Base-by-base conservation (phyloP, 1,139 yeast species). In the Suhomyces coccinellae region DNA sequence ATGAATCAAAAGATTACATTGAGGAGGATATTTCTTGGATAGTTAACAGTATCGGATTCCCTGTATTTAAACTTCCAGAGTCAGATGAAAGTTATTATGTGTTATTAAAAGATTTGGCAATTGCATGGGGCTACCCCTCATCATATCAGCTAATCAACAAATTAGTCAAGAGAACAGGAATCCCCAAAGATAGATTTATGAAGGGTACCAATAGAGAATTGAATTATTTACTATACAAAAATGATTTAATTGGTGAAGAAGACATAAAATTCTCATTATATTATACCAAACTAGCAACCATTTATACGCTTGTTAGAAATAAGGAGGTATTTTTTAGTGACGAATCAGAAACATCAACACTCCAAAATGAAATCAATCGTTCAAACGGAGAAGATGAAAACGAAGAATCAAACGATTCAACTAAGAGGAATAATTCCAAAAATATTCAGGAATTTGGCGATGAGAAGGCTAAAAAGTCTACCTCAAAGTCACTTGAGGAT, bases 81-180 rank as follows among this genome's bases (percentile, higher is more conserved):
- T 24, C 30, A 8, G 43, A 38, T 13, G 37, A 41, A 14, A 41
- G 27, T n/a, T 45, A 59, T 27, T 59, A 56, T 39, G 69, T 69
- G 2, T 57, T 73, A 35, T 41, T 69, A 3, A 63, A 64, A 42
- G 66, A 71, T 46, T 55, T 74, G 45, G 66, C 73, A 4, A 34
- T 32, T n/a, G 46, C 63, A 3, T 73, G 75, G 72, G 68, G 67
- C 46, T 73, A 58, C 47, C 77, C 78, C 1, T 73, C 78, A 2
- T 68, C 77, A 5, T 73, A 73, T 48, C 79, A 74, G 49, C 51
- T 74, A 15, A 62, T 73, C 13, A 50, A 54, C 13, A 58, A 57
- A 46, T 35, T 73, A 3, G 46, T 66, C 1, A 67, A 65, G 45
- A 45, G 49, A 4, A 53, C 66, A 1, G 50, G 54, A 2, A n/a